Conservation (phyloP, 2,329 filamentous ascomycete genomes). For the Colletotrichum sp. region DNA sequence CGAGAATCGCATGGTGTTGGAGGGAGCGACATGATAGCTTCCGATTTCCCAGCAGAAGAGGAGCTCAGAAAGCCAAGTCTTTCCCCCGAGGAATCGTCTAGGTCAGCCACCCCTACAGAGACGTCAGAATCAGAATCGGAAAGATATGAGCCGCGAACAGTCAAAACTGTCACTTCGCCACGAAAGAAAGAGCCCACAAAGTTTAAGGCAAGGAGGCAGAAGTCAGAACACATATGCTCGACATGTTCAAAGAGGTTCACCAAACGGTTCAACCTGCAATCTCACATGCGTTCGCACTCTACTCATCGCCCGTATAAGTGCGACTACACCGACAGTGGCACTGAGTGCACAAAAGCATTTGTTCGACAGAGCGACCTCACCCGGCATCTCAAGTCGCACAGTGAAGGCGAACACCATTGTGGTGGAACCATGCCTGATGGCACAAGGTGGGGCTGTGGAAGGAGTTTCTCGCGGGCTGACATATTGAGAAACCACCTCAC, state of each 20-base stretch:
- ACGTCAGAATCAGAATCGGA: neutral
- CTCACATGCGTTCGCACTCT: neutral
- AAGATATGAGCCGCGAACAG: too few species aligned
- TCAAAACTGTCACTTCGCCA: too few species aligned
- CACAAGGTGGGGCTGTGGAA: neutral
- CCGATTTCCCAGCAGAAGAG: neutral
- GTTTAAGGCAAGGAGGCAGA: too few species aligned
- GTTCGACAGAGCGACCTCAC: neutral
- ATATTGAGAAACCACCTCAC: neutral
- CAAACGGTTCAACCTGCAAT: neutral
- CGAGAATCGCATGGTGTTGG: neutral
- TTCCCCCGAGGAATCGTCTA: too few species aligned
- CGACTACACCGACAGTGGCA: neutral
- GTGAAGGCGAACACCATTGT: neutral
- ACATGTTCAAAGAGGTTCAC: too few species aligned
- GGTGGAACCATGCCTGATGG: neutral
- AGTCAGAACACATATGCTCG: too few species aligned
- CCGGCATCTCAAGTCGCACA: too few species aligned
- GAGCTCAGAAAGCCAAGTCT: neutral
- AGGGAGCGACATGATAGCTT: too few species aligned
- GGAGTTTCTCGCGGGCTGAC: neutral
- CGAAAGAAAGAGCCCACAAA: fast-evolving
- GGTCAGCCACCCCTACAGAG: too few species aligned
- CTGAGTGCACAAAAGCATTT: neutral
- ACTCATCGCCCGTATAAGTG: too few species aligned